Conservation (phyloP, 164 flowering plant species). For the Houttuynia cordata region DNA sequence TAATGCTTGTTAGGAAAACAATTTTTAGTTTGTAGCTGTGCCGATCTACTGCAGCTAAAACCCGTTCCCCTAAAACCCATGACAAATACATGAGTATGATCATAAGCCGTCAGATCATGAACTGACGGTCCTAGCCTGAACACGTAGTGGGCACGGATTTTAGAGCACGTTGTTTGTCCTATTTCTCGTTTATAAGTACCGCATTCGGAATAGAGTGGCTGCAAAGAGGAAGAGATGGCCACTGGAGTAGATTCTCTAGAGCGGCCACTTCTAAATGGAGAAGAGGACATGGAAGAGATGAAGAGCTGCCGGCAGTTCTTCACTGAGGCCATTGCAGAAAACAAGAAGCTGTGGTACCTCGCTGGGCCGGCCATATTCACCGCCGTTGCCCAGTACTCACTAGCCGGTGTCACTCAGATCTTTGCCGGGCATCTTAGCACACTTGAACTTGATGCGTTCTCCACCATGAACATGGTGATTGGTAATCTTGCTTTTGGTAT, state of each 20-base stretch:
- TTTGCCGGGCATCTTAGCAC: slow-evolving; percentile 21
- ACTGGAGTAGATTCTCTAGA: neutral
- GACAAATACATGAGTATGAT: too few species aligned
- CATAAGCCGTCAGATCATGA: too few species aligned
- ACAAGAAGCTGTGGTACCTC: slow-evolving; percentile 20
- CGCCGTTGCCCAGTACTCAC: slow-evolving; percentile 19
- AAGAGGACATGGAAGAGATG: neutral
- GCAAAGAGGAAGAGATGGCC: too few species aligned
- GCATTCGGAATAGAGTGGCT: neutral
- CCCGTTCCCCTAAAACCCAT: too few species aligned
- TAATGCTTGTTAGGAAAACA: too few species aligned
- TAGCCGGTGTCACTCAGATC: slow-evolving; percentile 18
- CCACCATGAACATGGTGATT: slow-evolving; percentile 21
- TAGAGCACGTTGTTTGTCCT: too few species aligned
- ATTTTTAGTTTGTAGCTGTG: too few species aligned
- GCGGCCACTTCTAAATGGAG: neutral
- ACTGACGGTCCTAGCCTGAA: too few species aligned
- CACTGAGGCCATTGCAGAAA: slow-evolving; percentile 5
- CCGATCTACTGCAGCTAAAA: too few species aligned
- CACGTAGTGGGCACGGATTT: too few species aligned
- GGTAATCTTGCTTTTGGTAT: slow-evolving; percentile 18
- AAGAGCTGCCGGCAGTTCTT: neutral
- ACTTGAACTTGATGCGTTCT: slow-evolving; percentile 22
- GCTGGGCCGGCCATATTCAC: slow-evolving; percentile 27
- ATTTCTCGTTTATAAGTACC: too few species aligned